Evolutionary conservation across 2,329 filamentous ascomycete genomes (phyloP).

Genomic region (Aspergillus phoenicis): DNA sequence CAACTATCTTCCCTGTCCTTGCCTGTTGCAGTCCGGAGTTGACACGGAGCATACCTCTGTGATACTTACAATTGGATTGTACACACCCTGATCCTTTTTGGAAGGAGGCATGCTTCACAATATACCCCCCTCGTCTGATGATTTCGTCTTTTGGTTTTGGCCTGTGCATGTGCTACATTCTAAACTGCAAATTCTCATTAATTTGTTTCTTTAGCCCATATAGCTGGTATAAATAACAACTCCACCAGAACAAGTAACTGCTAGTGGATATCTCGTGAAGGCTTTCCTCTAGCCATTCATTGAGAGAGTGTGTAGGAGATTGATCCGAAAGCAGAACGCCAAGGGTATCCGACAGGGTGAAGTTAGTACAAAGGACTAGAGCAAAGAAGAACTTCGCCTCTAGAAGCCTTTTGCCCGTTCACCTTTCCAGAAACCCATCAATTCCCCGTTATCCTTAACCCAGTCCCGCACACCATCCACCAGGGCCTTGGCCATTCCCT

Average conservation of each 20-base stretch:
- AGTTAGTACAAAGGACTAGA: background rate
- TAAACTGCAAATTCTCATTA: background rate
- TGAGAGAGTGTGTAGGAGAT: background rate
- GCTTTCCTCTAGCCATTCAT: background rate
- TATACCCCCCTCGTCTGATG: background rate
- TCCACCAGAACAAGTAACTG: background rate
- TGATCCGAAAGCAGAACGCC: background rate
- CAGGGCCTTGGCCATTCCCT: constrained; percentile 65
- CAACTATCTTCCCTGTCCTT: background rate
- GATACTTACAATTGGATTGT: background rate
- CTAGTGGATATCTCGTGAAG: background rate
- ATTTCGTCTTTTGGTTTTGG: background rate
- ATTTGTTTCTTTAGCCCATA: constrained; percentile 6
- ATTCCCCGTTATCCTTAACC: constrained; percentile 63
- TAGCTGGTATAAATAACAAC: background rate
- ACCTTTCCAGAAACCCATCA: constrained; percentile 64
- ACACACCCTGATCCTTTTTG: background rate
- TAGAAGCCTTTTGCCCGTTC: constrained; percentile 56
- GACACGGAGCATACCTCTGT: background rate
- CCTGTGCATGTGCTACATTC: background rate
- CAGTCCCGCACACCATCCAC: constrained; percentile 63
- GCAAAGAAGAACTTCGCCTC: background rate
- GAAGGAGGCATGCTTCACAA: background rate
- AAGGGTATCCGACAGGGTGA: background rate
- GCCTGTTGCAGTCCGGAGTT: background rate